Evolutionary conservation across 2,329 filamentous ascomycete species (phyloP).

Genomic region (Pezicula rhizophila): DNA sequence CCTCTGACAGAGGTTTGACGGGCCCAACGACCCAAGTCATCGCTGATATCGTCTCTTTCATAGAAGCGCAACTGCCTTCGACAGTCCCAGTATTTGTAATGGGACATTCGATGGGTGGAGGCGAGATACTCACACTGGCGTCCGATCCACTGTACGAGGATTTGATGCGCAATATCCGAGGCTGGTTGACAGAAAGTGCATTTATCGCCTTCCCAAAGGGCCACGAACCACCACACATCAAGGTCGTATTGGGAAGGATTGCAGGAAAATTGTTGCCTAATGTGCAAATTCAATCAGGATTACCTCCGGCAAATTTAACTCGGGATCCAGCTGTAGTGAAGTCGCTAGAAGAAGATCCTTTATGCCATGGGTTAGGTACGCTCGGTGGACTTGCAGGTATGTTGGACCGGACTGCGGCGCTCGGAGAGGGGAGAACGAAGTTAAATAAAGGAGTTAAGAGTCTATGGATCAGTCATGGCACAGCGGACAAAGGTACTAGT

Average conservation of each 20-base stretch:
- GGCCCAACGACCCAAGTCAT: slow-evolving; percentile 70
- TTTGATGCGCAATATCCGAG: slow-evolving; percentile 56
- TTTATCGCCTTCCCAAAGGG: slow-evolving; percentile 68
- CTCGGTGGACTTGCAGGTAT: slow-evolving; percentile 73
- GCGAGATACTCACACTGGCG: slow-evolving; percentile 60
- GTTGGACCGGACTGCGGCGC: slow-evolving; percentile 63
- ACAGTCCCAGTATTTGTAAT: slow-evolving; percentile 69
- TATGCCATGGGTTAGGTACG: slow-evolving; percentile 80
- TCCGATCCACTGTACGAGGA: slow-evolving; percentile 44
- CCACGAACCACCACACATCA: slow-evolving; percentile 56
- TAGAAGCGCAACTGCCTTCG: slow-evolving; percentile 50
- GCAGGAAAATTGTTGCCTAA: slow-evolving; percentile 62
- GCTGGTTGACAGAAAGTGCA: slow-evolving; percentile 72
- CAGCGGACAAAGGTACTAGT: slow-evolving; percentile 63
- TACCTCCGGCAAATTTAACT: slow-evolving; percentile 59
- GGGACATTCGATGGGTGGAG: slow-evolving; percentile 90
- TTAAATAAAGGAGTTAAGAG: slow-evolving; percentile 50
- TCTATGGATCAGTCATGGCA: slow-evolving; percentile 72
- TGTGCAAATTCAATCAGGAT: slow-evolving; percentile 58
- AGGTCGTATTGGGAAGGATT: slow-evolving; percentile 60
- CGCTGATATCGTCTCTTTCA: slow-evolving; percentile 71
- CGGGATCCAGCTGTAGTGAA: slow-evolving; percentile 60
- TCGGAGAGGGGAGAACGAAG: slow-evolving; percentile 50
- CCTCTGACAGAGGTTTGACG: slow-evolving; percentile 62
- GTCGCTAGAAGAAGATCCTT: slow-evolving; percentile 56